A percentile compares a stretch with the other conserved stretches of the same genome.
phyloP scores from a whole-genome alignment of 345 rosid species.

The Ricinus communis region DNA sequence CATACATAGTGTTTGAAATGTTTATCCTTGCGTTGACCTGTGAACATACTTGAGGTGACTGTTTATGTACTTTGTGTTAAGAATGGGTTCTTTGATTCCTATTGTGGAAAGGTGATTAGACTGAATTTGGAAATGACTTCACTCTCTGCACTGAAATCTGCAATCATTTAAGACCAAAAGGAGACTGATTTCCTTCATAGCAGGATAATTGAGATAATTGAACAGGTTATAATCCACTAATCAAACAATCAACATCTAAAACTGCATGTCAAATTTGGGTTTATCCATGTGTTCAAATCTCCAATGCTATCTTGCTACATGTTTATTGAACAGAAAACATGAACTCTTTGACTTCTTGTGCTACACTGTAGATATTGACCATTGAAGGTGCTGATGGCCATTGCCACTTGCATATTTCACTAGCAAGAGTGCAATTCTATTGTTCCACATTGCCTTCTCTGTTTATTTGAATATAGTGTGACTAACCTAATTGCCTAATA shows the following conservation, averaged over 20 bases:
- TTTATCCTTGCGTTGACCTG: constrained; percentile 5
- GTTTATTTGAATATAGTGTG: too few species aligned
- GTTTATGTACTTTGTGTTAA: not conserved
- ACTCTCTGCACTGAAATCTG: not conserved
- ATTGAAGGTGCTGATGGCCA: too few species aligned
- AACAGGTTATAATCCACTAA: not conserved
- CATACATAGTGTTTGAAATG: not conserved
- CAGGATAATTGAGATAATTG: not conserved
- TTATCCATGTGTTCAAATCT: too few species aligned
- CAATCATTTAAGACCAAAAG: not conserved
- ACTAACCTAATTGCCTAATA: too few species aligned
- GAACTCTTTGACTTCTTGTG: too few species aligned
- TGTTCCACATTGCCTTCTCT: too few species aligned
- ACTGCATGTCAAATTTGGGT: not conserved
- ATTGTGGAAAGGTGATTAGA: not conserved
- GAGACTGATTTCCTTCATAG: not conserved
- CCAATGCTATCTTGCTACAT: too few species aligned
- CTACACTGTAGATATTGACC: too few species aligned
- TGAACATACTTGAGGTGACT: not conserved
- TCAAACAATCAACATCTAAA: not conserved
- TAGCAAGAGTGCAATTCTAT: too few species aligned
- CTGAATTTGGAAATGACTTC: not conserved
- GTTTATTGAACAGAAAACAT: too few species aligned
- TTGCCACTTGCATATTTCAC: too few species aligned
- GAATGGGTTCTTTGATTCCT: constrained; percentile 6